These are phyloP conservation scores for Wolfiporia cocos DNA, from an alignment of 1,284 basidiomycete species.

Conservation along the genomic window DNA sequence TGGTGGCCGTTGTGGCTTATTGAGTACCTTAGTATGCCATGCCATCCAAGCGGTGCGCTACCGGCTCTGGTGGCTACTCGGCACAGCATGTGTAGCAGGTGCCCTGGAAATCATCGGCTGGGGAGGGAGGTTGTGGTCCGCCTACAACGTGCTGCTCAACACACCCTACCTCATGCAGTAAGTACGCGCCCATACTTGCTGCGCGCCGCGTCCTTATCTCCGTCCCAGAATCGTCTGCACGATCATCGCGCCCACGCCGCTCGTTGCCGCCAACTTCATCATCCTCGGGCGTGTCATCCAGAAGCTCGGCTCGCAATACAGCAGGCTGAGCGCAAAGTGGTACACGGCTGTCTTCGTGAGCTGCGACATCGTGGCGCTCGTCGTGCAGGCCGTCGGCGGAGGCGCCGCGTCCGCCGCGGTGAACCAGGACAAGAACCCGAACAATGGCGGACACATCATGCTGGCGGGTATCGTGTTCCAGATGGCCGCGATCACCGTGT, in stretches of 20 bases:
- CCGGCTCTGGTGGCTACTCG: conserved; percentile 33
- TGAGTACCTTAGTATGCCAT: conserved; percentile 35
- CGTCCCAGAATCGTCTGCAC: conserved; percentile 33
- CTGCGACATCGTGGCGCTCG: conserved; percentile 43
- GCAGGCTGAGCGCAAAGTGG: conserved; percentile 23
- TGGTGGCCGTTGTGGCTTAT: too few species aligned
- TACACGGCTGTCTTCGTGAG: conserved; percentile 41
- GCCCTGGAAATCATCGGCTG: conserved; percentile 33
- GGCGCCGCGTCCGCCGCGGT: conserved; percentile 39
- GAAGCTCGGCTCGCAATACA: conserved; percentile 32
- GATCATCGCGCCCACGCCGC: conserved; percentile 40
- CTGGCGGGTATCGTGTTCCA: conserved; percentile 52
- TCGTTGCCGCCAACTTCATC: conserved; percentile 44
- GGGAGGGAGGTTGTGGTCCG: conserved; percentile 30
- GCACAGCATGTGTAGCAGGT: conserved; percentile 28
- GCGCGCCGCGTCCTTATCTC: too few species aligned
- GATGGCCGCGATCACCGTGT: conserved; percentile 37
- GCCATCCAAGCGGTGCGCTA: conserved; percentile 22
- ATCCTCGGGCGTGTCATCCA: conserved; percentile 38
- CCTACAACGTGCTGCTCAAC: conserved; percentile 17
- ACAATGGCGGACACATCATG: conserved; percentile 48
- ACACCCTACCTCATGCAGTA: conserved; percentile 39
- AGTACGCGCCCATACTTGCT: background rate
- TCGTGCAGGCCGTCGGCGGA: conserved; percentile 51
- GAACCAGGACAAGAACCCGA: conserved; percentile 18